A percentile compares a stretch with the other conserved stretches of the same genome.
phyloP scores from a whole-genome alignment of 768 basidiomycete species.

The Podaxis mareebaensis region DNA sequence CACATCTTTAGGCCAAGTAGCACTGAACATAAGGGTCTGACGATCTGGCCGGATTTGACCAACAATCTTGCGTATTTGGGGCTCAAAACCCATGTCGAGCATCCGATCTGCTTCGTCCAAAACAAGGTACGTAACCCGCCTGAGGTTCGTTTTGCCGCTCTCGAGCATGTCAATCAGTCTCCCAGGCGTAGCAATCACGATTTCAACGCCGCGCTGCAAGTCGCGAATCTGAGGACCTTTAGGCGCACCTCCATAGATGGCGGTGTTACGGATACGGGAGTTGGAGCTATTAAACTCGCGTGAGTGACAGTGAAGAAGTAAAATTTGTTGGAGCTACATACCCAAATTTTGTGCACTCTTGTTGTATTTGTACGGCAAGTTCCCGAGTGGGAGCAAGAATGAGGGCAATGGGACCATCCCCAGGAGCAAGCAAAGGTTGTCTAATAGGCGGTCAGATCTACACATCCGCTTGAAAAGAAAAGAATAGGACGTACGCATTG shows the following conservation, averaged over 20 bases:
- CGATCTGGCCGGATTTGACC: constrained; percentile 96
- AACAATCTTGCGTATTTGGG: constrained; percentile 98
- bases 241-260: constrained; percentile 98
- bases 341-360: constrained; percentile 99
- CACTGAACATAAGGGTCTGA: constrained; percentile 99
- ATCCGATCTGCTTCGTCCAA: constrained; percentile 99
- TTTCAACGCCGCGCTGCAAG: constrained; percentile 93
- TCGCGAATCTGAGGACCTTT: constrained; percentile 99
- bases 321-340: constrained; percentile 32
- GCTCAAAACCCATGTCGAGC: constrained; percentile 99
- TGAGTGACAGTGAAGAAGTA: background rate
- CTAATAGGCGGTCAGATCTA: constrained; percentile 37
- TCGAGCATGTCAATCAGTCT: constrained; percentile 99
- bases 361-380: constrained; percentile 97
- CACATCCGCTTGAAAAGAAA: background rate
- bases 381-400: constrained; percentile 98
- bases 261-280: constrained; percentile 97
- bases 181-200: constrained; percentile 99
- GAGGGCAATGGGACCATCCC: constrained; percentile 96
- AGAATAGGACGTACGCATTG: constrained; percentile 75
- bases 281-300: constrained; percentile 53
- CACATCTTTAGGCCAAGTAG: constrained; percentile 99
- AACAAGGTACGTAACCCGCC: constrained; percentile 94
- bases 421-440: constrained; percentile 89
- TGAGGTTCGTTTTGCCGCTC: constrained; percentile 92